phyloP scores from a whole-genome alignment of 805 yeast species.

The Candida pini region DNA sequence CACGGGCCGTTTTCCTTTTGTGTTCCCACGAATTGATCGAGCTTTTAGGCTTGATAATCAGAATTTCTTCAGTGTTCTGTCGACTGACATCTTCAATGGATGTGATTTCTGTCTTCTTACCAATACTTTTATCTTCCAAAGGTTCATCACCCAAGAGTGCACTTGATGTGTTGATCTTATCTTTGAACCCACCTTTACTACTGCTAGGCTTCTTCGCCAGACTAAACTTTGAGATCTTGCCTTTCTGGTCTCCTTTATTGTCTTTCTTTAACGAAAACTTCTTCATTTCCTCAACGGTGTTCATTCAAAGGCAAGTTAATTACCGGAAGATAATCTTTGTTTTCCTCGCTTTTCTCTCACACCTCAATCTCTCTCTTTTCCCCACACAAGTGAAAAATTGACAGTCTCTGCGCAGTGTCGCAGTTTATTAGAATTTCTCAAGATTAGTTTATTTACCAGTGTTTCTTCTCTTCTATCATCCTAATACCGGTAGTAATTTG shows the following conservation, averaged over 20 bases:
- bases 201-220: conserved; percentile 19
- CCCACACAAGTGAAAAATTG: too few relatives aligned
- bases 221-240: conserved; percentile 28
- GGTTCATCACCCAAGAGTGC: conserved; percentile 9
- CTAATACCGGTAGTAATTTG: too few relatives aligned
- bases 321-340: too few relatives aligned
- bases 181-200: not conserved
- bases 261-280: conserved; percentile 34
- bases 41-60: conserved; percentile 17
- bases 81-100: conserved; percentile 18
- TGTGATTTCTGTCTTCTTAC: conserved; percentile 29
- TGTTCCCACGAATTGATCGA: conserved; percentile 21
- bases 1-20: conserved; percentile 9
- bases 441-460: too few relatives aligned
- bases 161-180: not conserved
- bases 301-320: too few relatives aligned
- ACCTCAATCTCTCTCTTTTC: too few relatives aligned
- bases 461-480: too few relatives aligned
- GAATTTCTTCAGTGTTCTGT: conserved; percentile 9
- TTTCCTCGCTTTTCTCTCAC: too few relatives aligned
- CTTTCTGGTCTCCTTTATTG: conserved; percentile 7
- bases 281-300: conserved; percentile 28
- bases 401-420: too few relatives aligned
- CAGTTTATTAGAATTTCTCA: too few relatives aligned
- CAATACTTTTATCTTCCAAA: conserved; percentile 3